Evolutionary conservation across 2,329 filamentous ascomycete species (phyloP), one percentile per base, ranked within the genome.

Genomic region (Diaporthe nobilis): DNA sequence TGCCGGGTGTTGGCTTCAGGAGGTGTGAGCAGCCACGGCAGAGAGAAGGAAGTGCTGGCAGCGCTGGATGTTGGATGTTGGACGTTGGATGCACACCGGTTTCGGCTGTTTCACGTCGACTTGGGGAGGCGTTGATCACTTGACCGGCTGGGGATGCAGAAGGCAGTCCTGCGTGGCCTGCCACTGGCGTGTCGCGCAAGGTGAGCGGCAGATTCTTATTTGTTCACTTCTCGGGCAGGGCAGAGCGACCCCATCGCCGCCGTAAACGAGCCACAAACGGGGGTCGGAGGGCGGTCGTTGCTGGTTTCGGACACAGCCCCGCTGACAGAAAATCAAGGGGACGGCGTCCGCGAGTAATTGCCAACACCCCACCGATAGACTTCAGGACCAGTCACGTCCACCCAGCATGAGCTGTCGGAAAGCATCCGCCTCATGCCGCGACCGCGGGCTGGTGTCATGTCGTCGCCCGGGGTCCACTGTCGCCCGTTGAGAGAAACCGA

Each of bases 391-490:
- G 61, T 75, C 68, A 57, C 49, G 49, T 51, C 42, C 55, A 61
- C 70, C 44, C 51, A 68, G 55, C 53, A 51, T 72, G 44, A 71
- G 73, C 60, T 70, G 60, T 75, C 72, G 75, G 72, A 67, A 75
- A 75, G 75, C 72, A 76, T 76, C 75, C 75, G 75, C 72, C 60
- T 34, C 31, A 68, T 60, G 72, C 72, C 72, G 72, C 72, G 72
- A 42, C 49, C 60, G 34, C 53, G 17, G 34, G 60, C 55, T 61
- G 74, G 42, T 58, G 51, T 60, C 49, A 61, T 28, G 63, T 65
- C 28, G 34, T 44, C 39, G 53, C 31, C 47, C 51, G 34, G 53
- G 57, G 61, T 55, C 72, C 72, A 71, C 72, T 61, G 47, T 70
- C 53, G 55, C 71, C 71, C 71, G 71, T 63, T 53, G 55, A 28